phyloP scores from a whole-genome alignment of 2,329 filamentous ascomycete genomes.

The Colletotrichum cuscutae region DNA sequence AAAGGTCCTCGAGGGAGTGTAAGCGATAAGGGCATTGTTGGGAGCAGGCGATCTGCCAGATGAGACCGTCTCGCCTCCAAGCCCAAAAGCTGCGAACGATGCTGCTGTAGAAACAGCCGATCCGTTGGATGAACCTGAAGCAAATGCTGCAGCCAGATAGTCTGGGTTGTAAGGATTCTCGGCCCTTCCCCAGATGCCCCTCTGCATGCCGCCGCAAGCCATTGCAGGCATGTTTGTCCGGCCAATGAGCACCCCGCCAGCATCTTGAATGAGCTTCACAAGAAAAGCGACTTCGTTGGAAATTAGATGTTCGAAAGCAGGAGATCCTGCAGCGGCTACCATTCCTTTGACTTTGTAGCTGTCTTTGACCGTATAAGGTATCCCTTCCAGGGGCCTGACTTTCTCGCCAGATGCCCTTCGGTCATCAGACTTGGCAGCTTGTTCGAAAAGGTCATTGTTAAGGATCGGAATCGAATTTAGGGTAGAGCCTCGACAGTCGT shows the following conservation, averaged over 20 bases:
- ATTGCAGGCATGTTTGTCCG: constrained; percentile 68
- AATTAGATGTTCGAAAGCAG: constrained; percentile 60
- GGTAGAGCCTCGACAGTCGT: no score
- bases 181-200: constrained; percentile 61
- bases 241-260: constrained; percentile 62
- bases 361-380: no score
- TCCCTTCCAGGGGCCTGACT: no score
- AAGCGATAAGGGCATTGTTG: no score
- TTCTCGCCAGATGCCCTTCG: no score
- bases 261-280: constrained; percentile 56
- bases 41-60: constrained; percentile 49
- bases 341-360: constrained; percentile 59
- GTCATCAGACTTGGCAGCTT: no score
- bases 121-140: constrained; percentile 65
- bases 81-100: constrained; percentile 59
- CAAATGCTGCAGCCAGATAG: constrained; percentile 62
- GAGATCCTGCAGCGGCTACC: constrained; percentile 63
- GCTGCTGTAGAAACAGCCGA: constrained; percentile 58
- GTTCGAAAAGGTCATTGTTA: no score
- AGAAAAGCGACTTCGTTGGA: constrained; percentile 63
- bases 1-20: constrained; percentile 58
- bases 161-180: constrained; percentile 63
- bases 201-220: constrained; percentile 65
- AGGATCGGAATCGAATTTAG: no score
- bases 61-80: constrained; percentile 63